Evolutionary conservation across 2,329 filamentous ascomycete species (phyloP), one percentile per base, ranked within the genome.

Genomic region (Colletotrichum neosansevieriae): DNA sequence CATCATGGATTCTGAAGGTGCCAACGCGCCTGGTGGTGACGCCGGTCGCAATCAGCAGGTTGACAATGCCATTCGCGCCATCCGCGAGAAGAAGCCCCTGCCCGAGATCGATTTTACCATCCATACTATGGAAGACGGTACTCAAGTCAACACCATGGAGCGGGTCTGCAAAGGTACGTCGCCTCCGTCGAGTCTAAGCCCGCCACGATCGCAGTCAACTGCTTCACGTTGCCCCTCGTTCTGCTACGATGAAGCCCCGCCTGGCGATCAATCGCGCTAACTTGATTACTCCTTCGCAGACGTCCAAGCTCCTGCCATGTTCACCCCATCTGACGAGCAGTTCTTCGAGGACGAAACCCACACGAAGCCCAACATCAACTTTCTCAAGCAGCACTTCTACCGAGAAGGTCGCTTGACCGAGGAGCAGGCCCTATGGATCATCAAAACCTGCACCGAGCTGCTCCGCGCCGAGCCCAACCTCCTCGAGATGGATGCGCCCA

Each of bases 91-190:
- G 91, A 95, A 92, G 85, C 94, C 95, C 62, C 87, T 97, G 58
- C 96, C 96, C 67, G 95, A 98, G 86, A 98, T 99, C 77, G 96
- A 99, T 85, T 99, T 99, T 80, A 97, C 94, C 64, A 90, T 99
- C 77, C 96, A 99, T 82, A 96, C 92, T 71, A 98, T 98, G 95
- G 96, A 99, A 81, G 96, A 99, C 85, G 94, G 93, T 77, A 91
- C 89, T 61, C 94, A 97, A 84, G 96, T 99, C 79, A 98, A 89
- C 89, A 99, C 96, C 71, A 83, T 92, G 79, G 96, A 99, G 83
- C 89, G 96, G 79, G 96, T 99, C 70, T 97, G 95, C 87, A 99
- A 98, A 94, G 96, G 96, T 98, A 88, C 72, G 81, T 53, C 24
- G 29, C 53, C 7, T 17, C n/a, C 34, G 29, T 50, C 62, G 57